Percentiles rank a stretch among this genome's conserved stretches.
These are phyloP conservation scores for Pythium scleroteichum DNA, from an alignment of 352 stramenopile species.

Conservation along the genomic window DNA sequence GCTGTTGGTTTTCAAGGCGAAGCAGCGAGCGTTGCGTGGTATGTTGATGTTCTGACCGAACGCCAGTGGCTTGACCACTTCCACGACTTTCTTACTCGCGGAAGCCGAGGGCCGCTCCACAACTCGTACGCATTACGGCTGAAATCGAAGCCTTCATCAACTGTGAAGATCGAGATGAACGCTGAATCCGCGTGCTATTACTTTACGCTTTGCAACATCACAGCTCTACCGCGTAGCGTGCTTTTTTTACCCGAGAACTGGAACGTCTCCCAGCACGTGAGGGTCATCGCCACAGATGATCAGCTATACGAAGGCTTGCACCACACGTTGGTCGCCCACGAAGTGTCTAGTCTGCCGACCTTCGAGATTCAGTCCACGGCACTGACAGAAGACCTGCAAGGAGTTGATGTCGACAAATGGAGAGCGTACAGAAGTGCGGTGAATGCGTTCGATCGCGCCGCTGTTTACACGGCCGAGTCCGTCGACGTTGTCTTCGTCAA, in stretches of 20 bases:
- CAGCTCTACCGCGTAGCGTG: constrained; percentile 38
- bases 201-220: constrained; percentile 76
- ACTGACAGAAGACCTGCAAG: constrained; percentile 22
- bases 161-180: constrained; percentile 52
- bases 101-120: constrained; percentile 32
- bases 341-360: constrained; percentile 25
- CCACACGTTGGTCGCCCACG: constrained; percentile 32
- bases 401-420: constrained; percentile 9
- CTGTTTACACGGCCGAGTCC: background rate
- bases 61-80: constrained; percentile 65
- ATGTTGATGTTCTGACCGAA: constrained; percentile 36
- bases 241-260: constrained; percentile 50
- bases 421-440: constrained; percentile 12
- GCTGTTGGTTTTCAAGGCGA: constrained; percentile 37
- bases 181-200: constrained; percentile 62
- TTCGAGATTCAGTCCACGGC: constrained; percentile 39
- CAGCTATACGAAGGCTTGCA: constrained; percentile 61
- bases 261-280: constrained; percentile 36
- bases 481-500: background rate
- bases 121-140: constrained; percentile 58
- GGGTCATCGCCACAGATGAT: constrained; percentile 55
- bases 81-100: constrained; percentile 53
- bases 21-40: constrained; percentile 58
- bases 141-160: constrained; percentile 39
- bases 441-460: constrained; percentile 2